Base-by-base conservation (phyloP, 2,329 filamentous ascomycete genomes). In the Byssothecium circinans region DNA sequence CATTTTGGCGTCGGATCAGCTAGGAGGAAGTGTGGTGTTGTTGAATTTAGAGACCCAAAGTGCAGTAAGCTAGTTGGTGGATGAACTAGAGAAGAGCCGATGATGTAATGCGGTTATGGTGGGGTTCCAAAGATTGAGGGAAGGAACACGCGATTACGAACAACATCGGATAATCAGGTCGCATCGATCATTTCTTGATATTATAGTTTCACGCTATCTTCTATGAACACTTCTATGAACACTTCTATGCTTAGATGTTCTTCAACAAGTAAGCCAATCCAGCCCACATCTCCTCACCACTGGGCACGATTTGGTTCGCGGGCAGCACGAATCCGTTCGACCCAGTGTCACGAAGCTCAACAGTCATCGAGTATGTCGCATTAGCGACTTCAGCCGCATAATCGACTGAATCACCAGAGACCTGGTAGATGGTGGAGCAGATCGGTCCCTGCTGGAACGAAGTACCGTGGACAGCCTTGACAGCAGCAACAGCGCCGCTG, bases 381-480 rank as follows among this genome's bases (percentile, higher is more conserved):
- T 70, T 68, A 1, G 69, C 69, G 4, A 71, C 62, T 49, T 75
- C 74, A 43, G 67, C 65, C 0, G 72, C 70, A 37, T 76, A 78
- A 51, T 79, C 77, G 2, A 75, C 67, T 18, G 69, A 72, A 37
- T 65, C 68, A 8, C 77, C 76, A 11, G 72, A 72, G 2, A 81
- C 79, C 53, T 80, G 75, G 67, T 86, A 86, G 54, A 86, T 82
- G 23, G 81, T 85, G 34, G 69, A 69, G 67, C 84, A 86, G 52
- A 82, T 78, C 0, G 76, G 75, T 0, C 78, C 78, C 53, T 30
- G 58, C 48, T 61, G 71, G 74, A 46, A 71, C 1, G 53, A 54
- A 4, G 72, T 77, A 10, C 75, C 75, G 53, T 83, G 79, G 2
- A 81, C 78, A 0, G 80, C 78, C 37, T 77, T 68, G 58, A 86